Evolutionary conservation across 495 filamentous ascomycete species (phyloP), one percentile per base, ranked within the genome.

Genomic region (Penicillium arizonense): DNA sequence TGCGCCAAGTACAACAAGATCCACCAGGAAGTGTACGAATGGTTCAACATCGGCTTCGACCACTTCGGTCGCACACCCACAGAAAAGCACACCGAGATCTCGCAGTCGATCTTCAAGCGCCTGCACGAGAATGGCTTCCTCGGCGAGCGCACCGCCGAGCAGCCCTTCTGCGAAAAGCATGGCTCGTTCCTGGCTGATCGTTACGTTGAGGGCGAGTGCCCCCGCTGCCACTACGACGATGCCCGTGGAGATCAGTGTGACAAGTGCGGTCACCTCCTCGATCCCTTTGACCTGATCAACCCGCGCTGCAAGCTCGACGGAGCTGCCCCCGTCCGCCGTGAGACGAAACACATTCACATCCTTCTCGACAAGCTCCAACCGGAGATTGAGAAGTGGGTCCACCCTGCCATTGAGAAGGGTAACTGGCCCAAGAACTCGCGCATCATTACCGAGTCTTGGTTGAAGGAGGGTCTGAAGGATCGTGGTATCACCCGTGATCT

Each of bases 401-500:
- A 81, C 33, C 77, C 82, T 53, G 64, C 81, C 13, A 75, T 73
- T 51, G 67, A 77, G 42, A 77, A 85, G 57, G 86, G 85, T 36
- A 73, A 76, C 7, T 96, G 93, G 93, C 86, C 85, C 24, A 82
- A 79, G 43, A 96, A 96, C 61, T 86, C 87, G 2, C 74, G 71
- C 10, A 72, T 80, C 23, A 90, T 89, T 48, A 88, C 86, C 6
- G 77, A 87, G 57, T 84, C 82, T 3, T 96, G 91, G 91, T 71
- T 96, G 58, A 84, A 87, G 42, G 83, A 89, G 66, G 91, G 91
- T 4, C 69, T 96, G 55, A 86, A 90, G 63, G 82, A 84, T 24
- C 86, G 93, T 41, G 88, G 87, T 53, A 96, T 97, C 63, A 96
- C 91, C n/a, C 73, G 93, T 58, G 91, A 96, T 71, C 76, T 97